A percentile compares a stretch with the other conserved stretches of the same genome.
phyloP scores from a whole-genome alignment of 768 basidiomycete genomes.

The Suillus clintonianus region DNA sequence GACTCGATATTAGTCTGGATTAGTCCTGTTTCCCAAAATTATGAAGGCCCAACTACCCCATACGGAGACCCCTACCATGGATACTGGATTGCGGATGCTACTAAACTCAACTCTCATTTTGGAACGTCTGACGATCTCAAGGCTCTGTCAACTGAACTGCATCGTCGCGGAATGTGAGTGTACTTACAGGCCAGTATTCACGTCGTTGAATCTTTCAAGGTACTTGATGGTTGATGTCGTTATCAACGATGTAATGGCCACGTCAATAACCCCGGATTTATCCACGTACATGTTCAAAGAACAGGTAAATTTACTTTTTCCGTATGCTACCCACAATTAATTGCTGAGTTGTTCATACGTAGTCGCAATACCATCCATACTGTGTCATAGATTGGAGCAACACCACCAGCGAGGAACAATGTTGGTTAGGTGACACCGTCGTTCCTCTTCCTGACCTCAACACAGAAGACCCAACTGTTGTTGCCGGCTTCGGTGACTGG shows the following conservation, averaged over 20 bases:
- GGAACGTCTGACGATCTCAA: slow-evolving; percentile 75
- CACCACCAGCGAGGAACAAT: slow-evolving; percentile 66
- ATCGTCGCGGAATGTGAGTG: slow-evolving; percentile 68
- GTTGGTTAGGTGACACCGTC: slow-evolving; percentile 80
- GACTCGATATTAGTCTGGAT: slow-evolving; percentile 65
- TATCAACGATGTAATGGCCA: slow-evolving; percentile 83
- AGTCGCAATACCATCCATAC: slow-evolving; percentile 78
- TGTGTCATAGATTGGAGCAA: slow-evolving; percentile 75
- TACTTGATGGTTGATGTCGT: slow-evolving; percentile 88
- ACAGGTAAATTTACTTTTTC: slow-evolving; percentile 37
- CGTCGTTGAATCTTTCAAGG: slow-evolving; percentile 28
- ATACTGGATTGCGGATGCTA: slow-evolving; percentile 77
- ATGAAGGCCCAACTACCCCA: slow-evolving; percentile 63
- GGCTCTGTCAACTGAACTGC: slow-evolving; percentile 63
- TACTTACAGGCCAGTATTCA: slow-evolving; percentile 19
- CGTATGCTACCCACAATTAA: neutral
- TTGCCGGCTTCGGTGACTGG: slow-evolving; percentile 67
- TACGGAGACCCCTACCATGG: slow-evolving; percentile 89
- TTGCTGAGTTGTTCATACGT: neutral
- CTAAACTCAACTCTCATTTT: slow-evolving; percentile 67
- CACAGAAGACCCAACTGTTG: slow-evolving; percentile 67
- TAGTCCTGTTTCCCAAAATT: slow-evolving; percentile 79
- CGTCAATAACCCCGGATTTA: slow-evolving; percentile 60
- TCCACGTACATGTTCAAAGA: slow-evolving; percentile 72
- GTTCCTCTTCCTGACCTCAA: slow-evolving; percentile 81